Evolutionary conservation across 768 basidiomycete genomes (phyloP).

Genomic region (Pulveroboletus sp.): DNA sequence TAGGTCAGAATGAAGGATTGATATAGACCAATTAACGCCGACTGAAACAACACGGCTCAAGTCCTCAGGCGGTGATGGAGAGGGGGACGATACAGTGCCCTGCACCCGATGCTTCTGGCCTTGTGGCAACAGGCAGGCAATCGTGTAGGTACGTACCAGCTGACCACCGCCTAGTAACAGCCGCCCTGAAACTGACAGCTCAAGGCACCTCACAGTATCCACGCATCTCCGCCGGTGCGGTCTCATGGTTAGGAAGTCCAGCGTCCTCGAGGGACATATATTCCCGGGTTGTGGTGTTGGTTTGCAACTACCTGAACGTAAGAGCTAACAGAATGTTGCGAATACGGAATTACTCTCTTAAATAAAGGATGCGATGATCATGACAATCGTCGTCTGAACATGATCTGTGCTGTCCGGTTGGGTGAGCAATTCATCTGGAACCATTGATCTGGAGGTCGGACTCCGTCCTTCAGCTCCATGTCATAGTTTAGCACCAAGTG

Average conservation of each 20-base stretch:
- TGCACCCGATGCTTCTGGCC: background rate
- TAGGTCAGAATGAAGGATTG: background rate
- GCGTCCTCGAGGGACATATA: too few species aligned
- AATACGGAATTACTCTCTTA: constrained; percentile 11
- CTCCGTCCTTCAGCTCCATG: constrained; percentile 33
- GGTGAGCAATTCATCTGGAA: constrained; percentile 34
- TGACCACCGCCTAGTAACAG: background rate
- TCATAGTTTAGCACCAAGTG: constrained; percentile 39
- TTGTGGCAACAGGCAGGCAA: background rate
- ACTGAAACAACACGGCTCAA: background rate
- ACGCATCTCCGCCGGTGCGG: background rate
- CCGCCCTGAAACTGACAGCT: background rate
- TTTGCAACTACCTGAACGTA: constrained; percentile 7
- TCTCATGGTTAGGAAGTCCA: too few species aligned
- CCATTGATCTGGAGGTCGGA: constrained; percentile 34
- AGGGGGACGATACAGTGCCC: background rate
- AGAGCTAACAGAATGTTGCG: constrained; percentile 4
- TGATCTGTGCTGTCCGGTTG: constrained; percentile 32
- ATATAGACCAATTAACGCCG: constrained; percentile 11
- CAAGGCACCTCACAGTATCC: constrained; percentile 3
- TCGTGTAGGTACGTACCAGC: background rate
- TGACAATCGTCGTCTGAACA: constrained; percentile 32
- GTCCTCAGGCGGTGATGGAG: too few species aligned
- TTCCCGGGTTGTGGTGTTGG: constrained; percentile 1
- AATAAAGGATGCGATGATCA: constrained; percentile 7